Conservation (phyloP, 768 basidiomycete species). For the Mycena kentingensis region DNA sequence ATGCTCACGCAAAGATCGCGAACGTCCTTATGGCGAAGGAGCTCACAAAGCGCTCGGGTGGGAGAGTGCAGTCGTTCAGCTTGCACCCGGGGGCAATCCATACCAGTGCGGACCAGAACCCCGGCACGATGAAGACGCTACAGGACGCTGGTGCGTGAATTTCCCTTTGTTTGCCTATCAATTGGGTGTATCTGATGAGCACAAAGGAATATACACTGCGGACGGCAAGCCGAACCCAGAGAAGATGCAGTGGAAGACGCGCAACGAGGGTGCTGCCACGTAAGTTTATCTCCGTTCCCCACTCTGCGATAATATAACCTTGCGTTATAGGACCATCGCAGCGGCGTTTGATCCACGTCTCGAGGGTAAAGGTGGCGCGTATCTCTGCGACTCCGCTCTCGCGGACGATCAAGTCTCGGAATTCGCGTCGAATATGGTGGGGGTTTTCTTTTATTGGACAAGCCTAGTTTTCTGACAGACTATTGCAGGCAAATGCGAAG, state of each 20-base stretch:
- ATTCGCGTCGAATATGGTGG: constrained; percentile 4
- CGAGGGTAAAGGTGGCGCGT: constrained; percentile 10
- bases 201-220: neutral
- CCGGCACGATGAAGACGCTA: neutral
- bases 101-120: constrained; percentile 2
- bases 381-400: constrained; percentile 1
- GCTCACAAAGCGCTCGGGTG: constrained; percentile 4
- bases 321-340: constrained; percentile 11
- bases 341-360: constrained; percentile 17
- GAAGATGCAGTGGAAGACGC: constrained; percentile 2
- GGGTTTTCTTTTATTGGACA: neutral
- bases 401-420: constrained; percentile 1
- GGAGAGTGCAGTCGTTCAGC: constrained; percentile 7
- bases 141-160: neutral
- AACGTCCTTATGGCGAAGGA: constrained; percentile 14
- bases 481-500: neutral
- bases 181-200: neutral
- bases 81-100: constrained; percentile 9
- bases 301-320: no score
- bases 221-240: constrained; percentile 2
- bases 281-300: neutral
- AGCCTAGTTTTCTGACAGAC: neutral
- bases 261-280: constrained; percentile 17
- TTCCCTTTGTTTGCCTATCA: neutral
- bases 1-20: constrained; percentile 9